Conservation (phyloP, 352 stramenopile genomes). For the Globisporangium nunn region DNA sequence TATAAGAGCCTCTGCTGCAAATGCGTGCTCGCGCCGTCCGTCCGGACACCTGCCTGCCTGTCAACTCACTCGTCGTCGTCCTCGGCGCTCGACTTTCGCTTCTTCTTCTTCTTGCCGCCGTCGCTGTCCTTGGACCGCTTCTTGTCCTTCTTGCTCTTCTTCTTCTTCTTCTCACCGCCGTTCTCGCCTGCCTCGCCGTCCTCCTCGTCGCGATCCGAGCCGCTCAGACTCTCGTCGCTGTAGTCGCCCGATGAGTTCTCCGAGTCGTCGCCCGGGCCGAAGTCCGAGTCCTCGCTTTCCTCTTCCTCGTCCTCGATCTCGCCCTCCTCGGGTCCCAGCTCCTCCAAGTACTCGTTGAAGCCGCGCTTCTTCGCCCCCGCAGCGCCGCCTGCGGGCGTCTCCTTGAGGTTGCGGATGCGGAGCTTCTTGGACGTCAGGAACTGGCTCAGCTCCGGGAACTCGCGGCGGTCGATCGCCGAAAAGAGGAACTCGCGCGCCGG, state of each 20-base stretch:
- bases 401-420: constrained; percentile 90
- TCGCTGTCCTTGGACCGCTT: constrained; percentile 17
- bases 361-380: constrained; percentile 62
- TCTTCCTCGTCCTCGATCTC: constrained; percentile 89
- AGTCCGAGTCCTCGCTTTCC: constrained; percentile 90
- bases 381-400: constrained; percentile 44
- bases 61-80: constrained; percentile 7
- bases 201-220: constrained; percentile 73
- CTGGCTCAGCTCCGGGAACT: constrained; percentile 92
- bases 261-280: constrained; percentile 73
- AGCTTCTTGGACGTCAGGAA: constrained; percentile 95
- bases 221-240: constrained; percentile 76
- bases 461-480: constrained; percentile 93
- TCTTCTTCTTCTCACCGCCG: constrained; percentile 47
- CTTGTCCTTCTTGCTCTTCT: constrained; percentile 51
- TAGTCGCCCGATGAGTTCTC: constrained; percentile 70
- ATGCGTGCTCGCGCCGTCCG: background rate
- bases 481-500: constrained; percentile 90
- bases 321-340: constrained; percentile 72
- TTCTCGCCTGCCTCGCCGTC: constrained; percentile 46
- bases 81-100: constrained; percentile 5
- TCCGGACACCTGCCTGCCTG: background rate
- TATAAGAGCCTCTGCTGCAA: background rate
- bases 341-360: constrained; percentile 76
- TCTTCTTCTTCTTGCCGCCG: constrained; percentile 13